Evolutionary conservation across 257 asterid genomes (phyloP).

Genomic region (Ehretia macrophylla): DNA sequence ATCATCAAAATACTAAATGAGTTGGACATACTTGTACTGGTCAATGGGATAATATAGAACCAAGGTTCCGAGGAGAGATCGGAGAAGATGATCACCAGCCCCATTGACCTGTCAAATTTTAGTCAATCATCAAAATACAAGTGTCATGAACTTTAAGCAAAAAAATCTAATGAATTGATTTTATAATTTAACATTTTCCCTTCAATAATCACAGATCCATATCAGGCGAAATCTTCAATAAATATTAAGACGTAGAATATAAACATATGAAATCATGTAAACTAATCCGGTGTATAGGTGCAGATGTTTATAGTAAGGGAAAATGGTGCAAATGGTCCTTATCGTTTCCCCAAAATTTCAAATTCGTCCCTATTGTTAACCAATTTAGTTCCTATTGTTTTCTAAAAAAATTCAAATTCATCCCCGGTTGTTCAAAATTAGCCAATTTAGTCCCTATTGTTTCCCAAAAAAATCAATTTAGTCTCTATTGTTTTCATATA

Average conservation of each 20-base stretch:
- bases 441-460: too few relatives aligned
- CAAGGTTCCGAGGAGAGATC: conserved; percentile 97
- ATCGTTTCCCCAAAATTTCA: too few relatives aligned
- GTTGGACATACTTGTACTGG: conserved; percentile 70
- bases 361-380: too few relatives aligned
- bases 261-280: not conserved
- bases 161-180: conserved; percentile 6
- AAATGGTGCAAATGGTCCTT: too few relatives aligned
- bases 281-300: too few relatives aligned
- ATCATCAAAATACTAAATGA: conserved; percentile 14
- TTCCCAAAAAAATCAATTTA: too few relatives aligned
- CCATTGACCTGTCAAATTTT: conserved; percentile 82
- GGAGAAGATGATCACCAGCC: conserved; percentile 92
- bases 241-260: not conserved
- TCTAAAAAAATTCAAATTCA: too few relatives aligned
- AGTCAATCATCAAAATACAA: conserved; percentile 11
- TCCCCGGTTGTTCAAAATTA: too few relatives aligned
- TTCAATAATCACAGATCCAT: not conserved
- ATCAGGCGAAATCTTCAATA: not conserved
- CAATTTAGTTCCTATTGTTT: too few relatives aligned
- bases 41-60: conserved; percentile 87
- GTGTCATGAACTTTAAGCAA: conserved; percentile 6
- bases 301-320: too few relatives aligned
- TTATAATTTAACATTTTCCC: not conserved
- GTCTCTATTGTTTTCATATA: too few relatives aligned